These are phyloP conservation scores for Tuber microsphaerosporum DNA, from an alignment of 495 filamentous ascomycete genomes.

Conservation along the genomic window DNA sequence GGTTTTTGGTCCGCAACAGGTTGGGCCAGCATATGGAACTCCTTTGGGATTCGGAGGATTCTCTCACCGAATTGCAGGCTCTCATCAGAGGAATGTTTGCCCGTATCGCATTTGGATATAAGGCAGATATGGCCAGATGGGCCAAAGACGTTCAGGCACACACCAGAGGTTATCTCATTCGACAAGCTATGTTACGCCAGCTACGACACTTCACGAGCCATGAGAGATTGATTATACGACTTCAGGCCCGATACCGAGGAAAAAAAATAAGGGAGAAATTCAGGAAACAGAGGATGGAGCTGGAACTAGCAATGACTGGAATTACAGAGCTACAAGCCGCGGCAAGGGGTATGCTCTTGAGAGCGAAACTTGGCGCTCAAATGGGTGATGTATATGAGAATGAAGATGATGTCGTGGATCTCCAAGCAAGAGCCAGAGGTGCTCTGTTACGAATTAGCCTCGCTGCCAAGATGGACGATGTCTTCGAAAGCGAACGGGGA, in stretches of 20 bases:
- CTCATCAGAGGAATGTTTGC: constrained; percentile 72
- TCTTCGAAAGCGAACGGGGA: constrained; percentile 36
- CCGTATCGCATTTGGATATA: constrained; percentile 36
- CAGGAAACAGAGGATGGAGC: constrained; percentile 55
- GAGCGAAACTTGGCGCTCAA: constrained; percentile 50
- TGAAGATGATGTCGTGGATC: constrained; percentile 39
- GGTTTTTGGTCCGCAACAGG: constrained; percentile 66
- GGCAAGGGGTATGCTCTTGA: constrained; percentile 55
- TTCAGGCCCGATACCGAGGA: constrained; percentile 81
- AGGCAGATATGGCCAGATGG: constrained; percentile 37
- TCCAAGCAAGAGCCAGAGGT: constrained; percentile 68
- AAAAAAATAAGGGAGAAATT: constrained; percentile 64
- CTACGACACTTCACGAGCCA: constrained; percentile 63
- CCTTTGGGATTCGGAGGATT: constrained; percentile 81
- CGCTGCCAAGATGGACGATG: constrained; percentile 50
- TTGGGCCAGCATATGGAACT: constrained; percentile 77
- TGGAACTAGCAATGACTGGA: constrained; percentile 54
- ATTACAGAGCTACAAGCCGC: constrained; percentile 66
- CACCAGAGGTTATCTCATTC: constrained; percentile 69
- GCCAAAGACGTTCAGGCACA: constrained; percentile 35
- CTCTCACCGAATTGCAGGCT: constrained; percentile 73
- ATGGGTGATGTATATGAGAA: constrained; percentile 46
- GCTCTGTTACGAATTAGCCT: constrained; percentile 51
- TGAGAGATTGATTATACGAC: constrained; percentile 61
- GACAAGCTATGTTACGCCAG: constrained; percentile 55